phyloP scores from a whole-genome alignment of 176 grass and related monocot genomes.

The Pontederia paniculata region DNA sequence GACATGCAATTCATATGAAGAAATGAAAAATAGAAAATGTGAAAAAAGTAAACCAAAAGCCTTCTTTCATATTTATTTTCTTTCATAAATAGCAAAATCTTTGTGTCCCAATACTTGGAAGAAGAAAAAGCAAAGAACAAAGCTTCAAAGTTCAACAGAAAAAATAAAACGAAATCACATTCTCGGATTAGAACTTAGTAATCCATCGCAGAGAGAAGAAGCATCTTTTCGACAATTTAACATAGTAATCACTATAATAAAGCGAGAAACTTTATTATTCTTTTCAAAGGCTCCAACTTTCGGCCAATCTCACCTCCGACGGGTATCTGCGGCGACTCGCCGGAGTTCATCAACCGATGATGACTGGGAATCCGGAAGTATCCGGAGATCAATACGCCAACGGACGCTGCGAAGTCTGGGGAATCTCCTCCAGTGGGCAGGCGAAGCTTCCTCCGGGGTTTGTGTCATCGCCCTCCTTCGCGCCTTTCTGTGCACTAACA shows the following conservation, averaged over 20 bases:
- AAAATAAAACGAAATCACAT: background rate
- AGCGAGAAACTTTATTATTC: too few relatives aligned
- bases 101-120: too few relatives aligned
- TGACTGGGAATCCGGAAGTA: constrained; percentile 50
- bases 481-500: background rate
- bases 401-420: constrained; percentile 55
- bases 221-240: too few relatives aligned
- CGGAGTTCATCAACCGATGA: constrained; percentile 67
- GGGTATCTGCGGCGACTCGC: constrained; percentile 67
- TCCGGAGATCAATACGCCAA: constrained; percentile 89
- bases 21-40: background rate
- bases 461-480: constrained; percentile 21
- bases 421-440: constrained; percentile 25
- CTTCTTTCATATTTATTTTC: constrained; percentile 1
- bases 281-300: background rate
- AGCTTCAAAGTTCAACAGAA: too few relatives aligned
- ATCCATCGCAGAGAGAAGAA: too few relatives aligned
- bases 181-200: background rate
- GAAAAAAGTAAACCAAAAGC: constrained; percentile 9
- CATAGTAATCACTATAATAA: too few relatives aligned
- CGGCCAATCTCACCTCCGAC: constrained; percentile 40
- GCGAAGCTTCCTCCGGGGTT: constrained; percentile 12
- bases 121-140: background rate
- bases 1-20: background rate
- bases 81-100: background rate